Conservation (phyloP, 2,329 filamentous ascomycete genomes). For the Nemania diffusa region DNA sequence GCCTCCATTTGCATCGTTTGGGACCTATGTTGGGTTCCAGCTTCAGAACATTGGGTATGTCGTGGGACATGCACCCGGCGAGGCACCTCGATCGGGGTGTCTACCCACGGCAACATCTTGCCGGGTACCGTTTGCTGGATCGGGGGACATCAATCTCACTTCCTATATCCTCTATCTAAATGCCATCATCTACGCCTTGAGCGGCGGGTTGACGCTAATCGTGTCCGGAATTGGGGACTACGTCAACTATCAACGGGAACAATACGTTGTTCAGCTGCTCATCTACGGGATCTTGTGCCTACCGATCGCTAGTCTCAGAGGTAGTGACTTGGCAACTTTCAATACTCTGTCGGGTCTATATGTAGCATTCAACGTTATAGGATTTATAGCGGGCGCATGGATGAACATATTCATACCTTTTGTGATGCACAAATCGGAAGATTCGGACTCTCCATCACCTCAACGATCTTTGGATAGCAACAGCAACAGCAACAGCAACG, state of each 20-base stretch:
- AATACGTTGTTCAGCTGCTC: slow-evolving; percentile 19
- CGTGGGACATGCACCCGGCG: slow-evolving; percentile 8
- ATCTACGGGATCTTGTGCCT: slow-evolving; percentile 21
- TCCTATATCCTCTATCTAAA: slow-evolving; percentile 25
- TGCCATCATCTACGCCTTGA: slow-evolving; percentile 23
- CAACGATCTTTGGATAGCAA: too few relatives aligned
- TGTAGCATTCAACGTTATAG: slow-evolving; percentile 17
- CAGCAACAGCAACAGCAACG: neutral
- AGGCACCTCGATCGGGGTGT: slow-evolving; percentile 16
- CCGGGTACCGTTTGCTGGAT: slow-evolving; percentile 27
- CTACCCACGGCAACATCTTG: slow-evolving; percentile 16
- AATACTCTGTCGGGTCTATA: slow-evolving; percentile 21
- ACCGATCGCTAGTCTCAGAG: slow-evolving; percentile 14
- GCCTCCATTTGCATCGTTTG: slow-evolving; percentile 17
- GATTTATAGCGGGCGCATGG: slow-evolving; percentile 25
- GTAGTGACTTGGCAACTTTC: slow-evolving; percentile 16
- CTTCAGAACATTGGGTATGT: slow-evolving; percentile 22
- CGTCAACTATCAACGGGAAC: slow-evolving; percentile 14
- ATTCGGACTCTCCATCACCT: neutral
- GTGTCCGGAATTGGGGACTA: slow-evolving; percentile 25
- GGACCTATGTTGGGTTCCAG: slow-evolving; percentile 20
- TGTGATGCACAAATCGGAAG: slow-evolving; percentile 20
- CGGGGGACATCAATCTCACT: slow-evolving; percentile 25
- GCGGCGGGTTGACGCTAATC: slow-evolving; percentile 17
- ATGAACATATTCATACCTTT: slow-evolving; percentile 25